A percentile compares a stretch with the other conserved stretches of the same genome.
Evolutionary conservation across 805 yeast species (phyloP).

Genomic region (Wickerhamiella cacticola): DNA sequence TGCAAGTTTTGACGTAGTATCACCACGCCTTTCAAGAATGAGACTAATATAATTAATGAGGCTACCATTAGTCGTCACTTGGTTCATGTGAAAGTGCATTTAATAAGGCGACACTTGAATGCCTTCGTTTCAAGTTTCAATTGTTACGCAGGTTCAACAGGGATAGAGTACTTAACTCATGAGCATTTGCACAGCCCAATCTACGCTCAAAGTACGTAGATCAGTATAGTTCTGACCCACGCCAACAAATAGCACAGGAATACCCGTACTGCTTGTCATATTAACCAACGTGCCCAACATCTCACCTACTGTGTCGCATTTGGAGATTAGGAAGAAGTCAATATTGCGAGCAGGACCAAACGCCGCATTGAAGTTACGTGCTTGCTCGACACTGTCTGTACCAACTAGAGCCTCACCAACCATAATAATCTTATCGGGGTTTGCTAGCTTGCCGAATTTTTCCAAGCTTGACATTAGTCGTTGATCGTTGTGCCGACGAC

Average conservation of each 20-base stretch:
- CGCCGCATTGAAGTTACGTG: slow-evolving; percentile 82
- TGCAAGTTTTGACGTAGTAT: too few species aligned
- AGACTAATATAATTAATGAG: too few species aligned
- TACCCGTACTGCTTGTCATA: slow-evolving; percentile 92
- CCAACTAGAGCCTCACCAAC: slow-evolving; percentile 98
- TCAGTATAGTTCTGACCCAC: slow-evolving; percentile 97
- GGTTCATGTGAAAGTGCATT: too few species aligned
- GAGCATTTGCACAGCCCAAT: slow-evolving; percentile 80
- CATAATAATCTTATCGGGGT: slow-evolving; percentile 94
- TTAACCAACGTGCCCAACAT: slow-evolving; percentile 93
- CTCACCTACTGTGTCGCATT: slow-evolving; percentile 96
- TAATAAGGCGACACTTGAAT: too few species aligned
- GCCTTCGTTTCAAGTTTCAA: too few species aligned
- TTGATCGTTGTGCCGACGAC: slow-evolving; percentile 91
- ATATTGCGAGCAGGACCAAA: slow-evolving; percentile 72
- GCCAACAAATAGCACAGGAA: slow-evolving; percentile 90
- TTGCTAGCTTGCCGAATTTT: slow-evolving; percentile 88
- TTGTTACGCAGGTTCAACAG: too few species aligned
- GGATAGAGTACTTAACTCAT: too few species aligned
- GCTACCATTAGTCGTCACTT: too few species aligned
- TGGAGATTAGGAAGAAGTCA: slow-evolving; percentile 85
- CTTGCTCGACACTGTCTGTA: slow-evolving; percentile 93
- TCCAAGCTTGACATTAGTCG: slow-evolving; percentile 91
- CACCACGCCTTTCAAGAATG: too few species aligned
- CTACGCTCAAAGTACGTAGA: slow-evolving; percentile 75